Evolutionary conservation across 352 stramenopile genomes (phyloP).

Genomic region (Globisporangium paroecandrum): DNA sequence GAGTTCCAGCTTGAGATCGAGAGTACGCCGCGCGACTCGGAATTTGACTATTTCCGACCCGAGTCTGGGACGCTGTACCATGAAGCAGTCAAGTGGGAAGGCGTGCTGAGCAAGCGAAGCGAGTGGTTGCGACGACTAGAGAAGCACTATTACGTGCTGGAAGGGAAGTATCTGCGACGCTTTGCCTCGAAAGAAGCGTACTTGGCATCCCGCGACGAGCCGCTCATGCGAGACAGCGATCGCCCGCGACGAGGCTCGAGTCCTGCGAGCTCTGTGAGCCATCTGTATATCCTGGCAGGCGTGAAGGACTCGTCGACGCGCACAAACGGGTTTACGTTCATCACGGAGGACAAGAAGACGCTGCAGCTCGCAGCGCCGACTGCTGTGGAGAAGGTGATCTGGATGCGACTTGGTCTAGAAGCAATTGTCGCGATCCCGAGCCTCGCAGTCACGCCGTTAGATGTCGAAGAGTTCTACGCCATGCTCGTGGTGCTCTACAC

Average conservation of each 20-base stretch:
- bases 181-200: constrained; percentile 86
- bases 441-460: constrained; percentile 69
- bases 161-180: constrained; percentile 79
- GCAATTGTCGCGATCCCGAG: constrained; percentile 83
- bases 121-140: constrained; percentile 82
- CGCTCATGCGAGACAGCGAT: constrained; percentile 49
- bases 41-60: constrained; percentile 43
- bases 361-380: constrained; percentile 73
- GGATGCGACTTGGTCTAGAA: constrained; percentile 82
- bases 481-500: constrained; percentile 88
- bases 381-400: constrained; percentile 83
- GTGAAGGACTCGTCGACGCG: constrained; percentile 83
- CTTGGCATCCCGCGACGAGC: constrained; percentile 70
- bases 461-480: constrained; percentile 89
- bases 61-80: constrained; percentile 71
- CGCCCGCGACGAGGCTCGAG: constrained; percentile 41
- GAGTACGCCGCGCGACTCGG: constrained; percentile 17
- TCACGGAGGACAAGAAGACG: constrained; percentile 85
- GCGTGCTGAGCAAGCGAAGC: constrained; percentile 69
- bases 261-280: constrained; percentile 44
- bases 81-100: constrained; percentile 83
- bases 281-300: constrained; percentile 76
- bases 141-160: constrained; percentile 84
- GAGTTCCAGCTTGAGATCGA: constrained; percentile 14
- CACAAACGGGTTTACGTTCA: constrained; percentile 85